phyloP scores from a whole-genome alignment of 805 yeast species.

The Wickerhamomyces strasburgensis region DNA sequence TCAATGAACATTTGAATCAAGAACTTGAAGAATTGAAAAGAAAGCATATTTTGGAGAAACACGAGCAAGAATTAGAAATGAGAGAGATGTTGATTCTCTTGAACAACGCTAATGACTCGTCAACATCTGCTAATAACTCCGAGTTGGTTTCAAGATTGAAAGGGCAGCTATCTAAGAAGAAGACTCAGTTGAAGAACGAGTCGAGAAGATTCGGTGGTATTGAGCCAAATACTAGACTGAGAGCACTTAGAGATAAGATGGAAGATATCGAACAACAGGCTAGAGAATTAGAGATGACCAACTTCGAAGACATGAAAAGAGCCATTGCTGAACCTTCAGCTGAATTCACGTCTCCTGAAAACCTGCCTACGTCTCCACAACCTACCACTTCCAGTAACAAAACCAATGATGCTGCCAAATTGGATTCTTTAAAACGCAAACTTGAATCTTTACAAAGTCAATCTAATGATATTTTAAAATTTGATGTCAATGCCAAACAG shows the following conservation, averaged over 20 bases:
- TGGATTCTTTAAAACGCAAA: conserved; percentile 51
- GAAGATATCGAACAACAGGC: conserved; percentile 82
- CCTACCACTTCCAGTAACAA: conserved; percentile 32
- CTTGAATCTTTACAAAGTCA: conserved; percentile 63
- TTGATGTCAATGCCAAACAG: conserved; percentile 45
- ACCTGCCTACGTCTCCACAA: conserved; percentile 13
- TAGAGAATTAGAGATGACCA: conserved; percentile 78
- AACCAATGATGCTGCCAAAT: conserved; percentile 52
- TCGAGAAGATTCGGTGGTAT: conserved; percentile 45
- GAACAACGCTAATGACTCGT: conserved; percentile 38
- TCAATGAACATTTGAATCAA: conserved; percentile 52
- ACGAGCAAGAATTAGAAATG: conserved; percentile 72
- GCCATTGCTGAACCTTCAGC: conserved; percentile 15
- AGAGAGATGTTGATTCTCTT: conserved; percentile 64
- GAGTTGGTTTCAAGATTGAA: conserved; percentile 34
- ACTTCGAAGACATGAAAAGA: conserved; percentile 51
- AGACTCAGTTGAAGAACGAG: conserved; percentile 37
- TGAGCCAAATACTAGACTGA: conserved; percentile 73
- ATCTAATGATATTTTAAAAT: conserved; percentile 71
- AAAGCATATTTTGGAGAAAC: conserved; percentile 54
- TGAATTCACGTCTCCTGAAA: conserved; percentile 23
- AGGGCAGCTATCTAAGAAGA: conserved; percentile 34
- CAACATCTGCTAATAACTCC: conserved; percentile 29
- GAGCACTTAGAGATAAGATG: conserved; percentile 77
- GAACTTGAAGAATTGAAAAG: conserved; percentile 63